Percentiles rank a stretch among this genome's conserved stretches.
Conservation (phyloP, 768 basidiomycete genomes). For the Calocybe cyanea region DNA sequence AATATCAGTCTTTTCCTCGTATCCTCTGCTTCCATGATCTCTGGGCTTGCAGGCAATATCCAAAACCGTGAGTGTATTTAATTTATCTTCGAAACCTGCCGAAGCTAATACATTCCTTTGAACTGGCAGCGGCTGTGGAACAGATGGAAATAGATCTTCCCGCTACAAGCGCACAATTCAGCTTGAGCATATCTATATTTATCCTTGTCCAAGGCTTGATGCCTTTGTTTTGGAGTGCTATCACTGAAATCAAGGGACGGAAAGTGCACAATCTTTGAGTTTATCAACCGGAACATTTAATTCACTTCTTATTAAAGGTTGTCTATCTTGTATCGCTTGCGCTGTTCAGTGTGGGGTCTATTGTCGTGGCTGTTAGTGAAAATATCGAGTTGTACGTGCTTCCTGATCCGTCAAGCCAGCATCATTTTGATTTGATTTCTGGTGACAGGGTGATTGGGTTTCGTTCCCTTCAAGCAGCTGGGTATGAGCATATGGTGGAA, state of each 20-base stretch:
- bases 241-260: constrained; percentile 74
- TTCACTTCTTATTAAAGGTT: constrained; percentile 27
- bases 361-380: constrained; percentile 52
- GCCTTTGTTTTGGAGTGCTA: constrained; percentile 64
- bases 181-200: constrained; percentile 67
- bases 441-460: constrained; percentile 61
- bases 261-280: constrained; percentile 39
- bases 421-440: background rate
- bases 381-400: constrained; percentile 45
- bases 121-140: constrained; percentile 62
- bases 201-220: constrained; percentile 67
- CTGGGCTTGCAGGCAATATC: constrained; percentile 54
- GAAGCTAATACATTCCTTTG: too few species aligned
- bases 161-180: constrained; percentile 59
- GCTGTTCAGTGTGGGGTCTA: constrained; percentile 52
- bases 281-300: background rate
- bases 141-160: constrained; percentile 57
- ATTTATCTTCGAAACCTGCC: background rate
- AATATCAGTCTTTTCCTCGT: constrained; percentile 44
- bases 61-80: constrained; percentile 52
- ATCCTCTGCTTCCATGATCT: constrained; percentile 51
- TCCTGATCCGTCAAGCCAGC: background rate
- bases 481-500: constrained; percentile 28
- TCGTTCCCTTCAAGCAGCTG: constrained; percentile 61
- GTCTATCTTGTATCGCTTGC: constrained; percentile 52